phyloP scores from a whole-genome alignment of 768 basidiomycete genomes.

The Suillus weaverae region DNA sequence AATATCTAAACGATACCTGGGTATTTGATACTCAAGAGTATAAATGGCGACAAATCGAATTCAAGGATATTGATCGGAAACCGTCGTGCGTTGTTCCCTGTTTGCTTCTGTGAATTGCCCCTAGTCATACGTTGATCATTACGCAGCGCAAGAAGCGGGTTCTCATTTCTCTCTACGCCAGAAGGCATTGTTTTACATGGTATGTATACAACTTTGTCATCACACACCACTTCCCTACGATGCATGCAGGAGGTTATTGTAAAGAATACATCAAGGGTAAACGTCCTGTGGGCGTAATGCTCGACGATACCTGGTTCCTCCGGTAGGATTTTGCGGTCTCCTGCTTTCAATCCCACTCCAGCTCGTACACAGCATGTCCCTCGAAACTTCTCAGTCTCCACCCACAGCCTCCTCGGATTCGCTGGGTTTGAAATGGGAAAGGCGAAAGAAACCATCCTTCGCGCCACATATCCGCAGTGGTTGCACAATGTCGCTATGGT shows the following conservation, averaged over 20 bases:
- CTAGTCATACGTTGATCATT: neutral
- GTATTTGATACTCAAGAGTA: conserved; percentile 84
- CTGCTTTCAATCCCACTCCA: neutral
- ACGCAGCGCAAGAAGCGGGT: conserved; percentile 71
- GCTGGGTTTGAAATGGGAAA: conserved; percentile 79
- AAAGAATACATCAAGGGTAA: conserved; percentile 89
- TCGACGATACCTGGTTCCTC: conserved; percentile 90
- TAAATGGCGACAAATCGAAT: conserved; percentile 78
- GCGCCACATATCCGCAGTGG: conserved; percentile 58
- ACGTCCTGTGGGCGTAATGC: conserved; percentile 79
- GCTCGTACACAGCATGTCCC: conserved; percentile 29
- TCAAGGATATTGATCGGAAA: conserved; percentile 64
- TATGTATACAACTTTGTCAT: conserved; percentile 24
- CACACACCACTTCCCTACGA: neutral
- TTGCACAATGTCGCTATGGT: conserved; percentile 86
- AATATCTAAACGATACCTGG: conserved; percentile 85
- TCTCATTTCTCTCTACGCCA: conserved; percentile 75
- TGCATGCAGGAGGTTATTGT: conserved; percentile 73
- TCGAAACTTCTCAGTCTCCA: conserved; percentile 24
- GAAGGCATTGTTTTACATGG: conserved; percentile 85
- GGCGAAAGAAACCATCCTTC: conserved; percentile 68
- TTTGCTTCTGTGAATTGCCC: too few relatives aligned
- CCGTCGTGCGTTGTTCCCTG: conserved; percentile 58
- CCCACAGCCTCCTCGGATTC: conserved; percentile 42
- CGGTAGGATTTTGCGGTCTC: conserved; percentile 42